Percentiles rank a stretch among this genome's conserved stretches.
These are phyloP conservation scores for Pseudozyma pruni DNA, from an alignment of 1,284 basidiomycete genomes.

Conservation along the genomic window DNA sequence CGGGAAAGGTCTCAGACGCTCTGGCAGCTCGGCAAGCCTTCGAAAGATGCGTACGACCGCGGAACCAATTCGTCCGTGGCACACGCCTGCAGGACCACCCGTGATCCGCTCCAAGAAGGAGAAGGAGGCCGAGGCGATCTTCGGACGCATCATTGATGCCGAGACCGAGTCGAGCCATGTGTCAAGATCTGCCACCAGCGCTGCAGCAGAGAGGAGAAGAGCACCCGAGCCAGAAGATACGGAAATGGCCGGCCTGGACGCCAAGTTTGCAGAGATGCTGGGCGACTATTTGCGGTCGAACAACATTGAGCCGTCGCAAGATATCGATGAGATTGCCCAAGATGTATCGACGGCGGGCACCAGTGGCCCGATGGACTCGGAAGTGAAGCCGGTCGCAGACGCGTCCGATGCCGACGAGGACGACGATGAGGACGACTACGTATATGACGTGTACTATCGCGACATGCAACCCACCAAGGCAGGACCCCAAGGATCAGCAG, in stretches of 20 bases:
- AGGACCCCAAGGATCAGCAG: slow-evolving; percentile 34
- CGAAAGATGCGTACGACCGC: slow-evolving; percentile 36
- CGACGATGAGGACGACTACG: slow-evolving; percentile 54
- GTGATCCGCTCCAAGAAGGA: slow-evolving; percentile 47
- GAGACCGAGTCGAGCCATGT: slow-evolving; percentile 21
- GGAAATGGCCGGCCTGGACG: slow-evolving; percentile 49
- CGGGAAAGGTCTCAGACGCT: slow-evolving; percentile 21
- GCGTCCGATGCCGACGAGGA: slow-evolving; percentile 7
- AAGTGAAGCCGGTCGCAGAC: no score
- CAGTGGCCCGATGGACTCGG: no score
- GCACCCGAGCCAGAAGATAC: slow-evolving; percentile 14
- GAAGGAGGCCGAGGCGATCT: slow-evolving; percentile 46
- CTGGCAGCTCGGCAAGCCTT: slow-evolving; percentile 40
- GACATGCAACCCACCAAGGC: slow-evolving; percentile 45
- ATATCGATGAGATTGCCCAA: slow-evolving; percentile 32
- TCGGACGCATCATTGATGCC: slow-evolving; percentile 49
- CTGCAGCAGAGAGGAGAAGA: background rate
- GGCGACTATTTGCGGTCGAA: slow-evolving; percentile 50
- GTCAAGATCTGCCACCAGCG: background rate
- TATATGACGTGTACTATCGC: slow-evolving; percentile 65
- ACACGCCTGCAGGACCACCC: slow-evolving; percentile 25
- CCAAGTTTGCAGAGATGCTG: slow-evolving; percentile 56
- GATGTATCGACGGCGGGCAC: slow-evolving; percentile 13
- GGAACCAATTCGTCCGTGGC: slow-evolving; percentile 28
- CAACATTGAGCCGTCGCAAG: slow-evolving; percentile 44